Evolutionary conservation across 805 yeast species (phyloP).

Genomic region (Metschnikowia hibisci): DNA sequence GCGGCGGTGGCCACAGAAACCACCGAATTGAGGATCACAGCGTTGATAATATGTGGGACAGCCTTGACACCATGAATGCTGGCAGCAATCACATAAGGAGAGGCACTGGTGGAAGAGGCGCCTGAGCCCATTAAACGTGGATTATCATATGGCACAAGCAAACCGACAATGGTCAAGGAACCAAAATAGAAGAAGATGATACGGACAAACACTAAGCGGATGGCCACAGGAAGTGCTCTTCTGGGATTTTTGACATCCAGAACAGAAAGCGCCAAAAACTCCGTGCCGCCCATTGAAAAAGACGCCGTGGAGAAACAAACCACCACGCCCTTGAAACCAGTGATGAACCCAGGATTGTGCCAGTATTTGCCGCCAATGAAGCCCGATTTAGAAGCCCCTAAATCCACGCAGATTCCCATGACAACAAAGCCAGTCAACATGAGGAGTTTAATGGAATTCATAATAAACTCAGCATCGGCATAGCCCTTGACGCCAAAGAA

Average conservation of each 20-base stretch:
- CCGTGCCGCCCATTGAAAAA: conserved; percentile 39
- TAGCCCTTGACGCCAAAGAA: conserved; percentile 46
- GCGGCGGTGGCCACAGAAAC: conserved; percentile 30
- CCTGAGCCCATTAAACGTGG: conserved; percentile 33
- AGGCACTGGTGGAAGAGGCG: conserved; percentile 26
- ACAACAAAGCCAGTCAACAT: conserved; percentile 41
- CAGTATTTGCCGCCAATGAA: conserved; percentile 41
- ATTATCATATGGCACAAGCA: conserved; percentile 36
- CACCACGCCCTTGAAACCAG: conserved; percentile 38
- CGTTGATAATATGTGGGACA: conserved; percentile 31
- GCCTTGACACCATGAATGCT: conserved; percentile 26
- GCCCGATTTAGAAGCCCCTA: conserved; percentile 29
- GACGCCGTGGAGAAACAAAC: conserved; percentile 39
- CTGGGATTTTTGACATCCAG: conserved; percentile 39
- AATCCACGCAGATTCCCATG: conserved; percentile 38
- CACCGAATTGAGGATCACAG: conserved; percentile 29
- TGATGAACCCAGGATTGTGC: conserved; percentile 37
- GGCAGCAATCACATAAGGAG: conserved; percentile 31
- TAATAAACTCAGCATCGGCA: conserved; percentile 41
- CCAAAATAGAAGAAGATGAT: conserved; percentile 38
- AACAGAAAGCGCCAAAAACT: conserved; percentile 36
- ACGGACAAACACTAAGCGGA: conserved; percentile 39
- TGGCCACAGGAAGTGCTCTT: conserved; percentile 38
- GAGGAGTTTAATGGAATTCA: conserved; percentile 34
- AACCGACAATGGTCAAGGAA: conserved; percentile 35